Percentiles rank a stretch among this genome's conserved stretches.
phyloP scores from a whole-genome alignment of 441 rosid genomes.

The Theobroma grandiflorum region DNA sequence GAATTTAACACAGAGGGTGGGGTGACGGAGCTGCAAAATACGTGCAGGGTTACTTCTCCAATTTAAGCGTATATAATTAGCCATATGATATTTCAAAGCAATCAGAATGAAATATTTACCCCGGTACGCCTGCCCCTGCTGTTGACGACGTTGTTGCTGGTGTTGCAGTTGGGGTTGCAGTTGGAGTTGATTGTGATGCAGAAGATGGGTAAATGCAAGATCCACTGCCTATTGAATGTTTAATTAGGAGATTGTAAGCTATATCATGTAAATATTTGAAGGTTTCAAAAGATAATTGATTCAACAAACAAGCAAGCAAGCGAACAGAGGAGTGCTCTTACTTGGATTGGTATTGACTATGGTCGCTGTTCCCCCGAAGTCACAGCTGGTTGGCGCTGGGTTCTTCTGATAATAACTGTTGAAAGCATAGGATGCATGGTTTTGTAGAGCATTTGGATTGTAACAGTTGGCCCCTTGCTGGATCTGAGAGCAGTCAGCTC shows the following conservation, averaged over 20 bases:
- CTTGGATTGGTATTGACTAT: constrained; percentile 78
- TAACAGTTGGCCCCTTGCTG: constrained; percentile 90
- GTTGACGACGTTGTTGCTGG: constrained; percentile 46
- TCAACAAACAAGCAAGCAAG: neutral
- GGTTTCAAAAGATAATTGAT: constrained; percentile 14
- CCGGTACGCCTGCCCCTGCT: constrained; percentile 49
- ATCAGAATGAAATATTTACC: constrained; percentile 42
- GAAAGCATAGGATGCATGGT: constrained; percentile 93
- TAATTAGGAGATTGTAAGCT: neutral
- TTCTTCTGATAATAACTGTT: constrained; percentile 93
- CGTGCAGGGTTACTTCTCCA: constrained; percentile 5
- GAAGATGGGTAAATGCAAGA: constrained; percentile 73
- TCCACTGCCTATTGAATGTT: constrained; percentile 66
- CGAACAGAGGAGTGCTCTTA: constrained; percentile 42
- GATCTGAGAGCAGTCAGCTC: constrained; percentile 88
- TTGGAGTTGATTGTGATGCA: constrained; percentile 56
- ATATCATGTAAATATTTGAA: neutral
- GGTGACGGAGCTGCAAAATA: constrained; percentile 61
- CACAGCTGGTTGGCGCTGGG: constrained; percentile 83
- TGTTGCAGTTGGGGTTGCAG: constrained; percentile 48
- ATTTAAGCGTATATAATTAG: neutral
- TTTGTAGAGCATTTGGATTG: constrained; percentile 69
- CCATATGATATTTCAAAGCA: neutral
- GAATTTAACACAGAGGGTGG: constrained; percentile 73
- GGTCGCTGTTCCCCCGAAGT: constrained; percentile 83